Percentiles rank a stretch among this genome's conserved stretches.
These are phyloP conservation scores for Phytophthora pinifolia DNA, from an alignment of 352 stramenopile genomes.

Conservation along the genomic window DNA sequence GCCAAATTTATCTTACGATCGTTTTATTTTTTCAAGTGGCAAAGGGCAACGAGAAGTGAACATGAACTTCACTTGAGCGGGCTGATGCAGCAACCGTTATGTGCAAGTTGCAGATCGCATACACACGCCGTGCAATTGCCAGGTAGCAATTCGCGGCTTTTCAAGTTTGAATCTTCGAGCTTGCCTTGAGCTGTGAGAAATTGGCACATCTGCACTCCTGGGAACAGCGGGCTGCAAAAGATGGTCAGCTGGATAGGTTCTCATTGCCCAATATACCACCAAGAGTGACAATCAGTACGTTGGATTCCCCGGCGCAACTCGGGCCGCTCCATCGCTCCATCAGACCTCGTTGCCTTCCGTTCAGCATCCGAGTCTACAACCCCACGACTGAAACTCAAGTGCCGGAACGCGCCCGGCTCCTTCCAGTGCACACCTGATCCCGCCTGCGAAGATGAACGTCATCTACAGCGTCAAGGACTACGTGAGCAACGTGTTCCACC, in stretches of 20 bases:
- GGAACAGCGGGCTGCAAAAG: too few species aligned
- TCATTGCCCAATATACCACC: background rate
- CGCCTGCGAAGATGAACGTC: slow-evolving; percentile 62
- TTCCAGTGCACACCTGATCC: slow-evolving; percentile 18
- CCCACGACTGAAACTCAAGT: slow-evolving; percentile 12
- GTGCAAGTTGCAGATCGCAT: too few species aligned
- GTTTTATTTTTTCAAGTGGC: too few species aligned
- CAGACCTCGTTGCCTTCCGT: background rate
- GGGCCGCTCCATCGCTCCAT: background rate
- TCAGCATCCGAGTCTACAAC: slow-evolving; percentile 30
- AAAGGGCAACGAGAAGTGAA: too few species aligned
- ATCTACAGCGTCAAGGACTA: slow-evolving; percentile 89
- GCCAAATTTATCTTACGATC: too few species aligned
- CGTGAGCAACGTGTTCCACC: slow-evolving; percentile 79
- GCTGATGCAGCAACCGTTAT: too few species aligned
- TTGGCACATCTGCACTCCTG: too few species aligned
- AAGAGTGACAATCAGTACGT: background rate
- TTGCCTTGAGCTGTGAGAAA: background rate
- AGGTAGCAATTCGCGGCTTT: too few species aligned
- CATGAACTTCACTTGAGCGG: too few species aligned
- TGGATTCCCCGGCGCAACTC: background rate
- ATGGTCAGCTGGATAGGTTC: too few species aligned
- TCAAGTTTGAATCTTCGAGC: too few species aligned
- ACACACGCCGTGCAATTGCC: too few species aligned
- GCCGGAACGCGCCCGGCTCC: slow-evolving; percentile 17